Base-by-base conservation (phyloP, 345 rosid species). In the Schrenkiella parvula region DNA sequence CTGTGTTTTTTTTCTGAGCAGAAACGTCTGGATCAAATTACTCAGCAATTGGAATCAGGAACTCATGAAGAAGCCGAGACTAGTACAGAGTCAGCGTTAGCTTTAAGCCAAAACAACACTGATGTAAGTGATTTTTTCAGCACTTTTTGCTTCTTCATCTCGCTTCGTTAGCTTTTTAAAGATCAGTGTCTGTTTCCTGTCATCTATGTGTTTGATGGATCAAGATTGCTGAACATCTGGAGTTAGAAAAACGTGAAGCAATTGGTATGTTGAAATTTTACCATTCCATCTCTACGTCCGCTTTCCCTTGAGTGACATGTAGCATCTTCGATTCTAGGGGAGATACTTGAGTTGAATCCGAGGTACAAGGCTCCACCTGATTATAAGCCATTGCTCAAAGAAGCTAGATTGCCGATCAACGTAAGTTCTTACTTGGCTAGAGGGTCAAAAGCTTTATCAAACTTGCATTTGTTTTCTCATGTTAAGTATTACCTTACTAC, bases 21-120 rank as follows among this genome's bases (percentile, higher is more conserved):
- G 99, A 89, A 86, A 84, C 96, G 99, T 51, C 79, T 91, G 74
- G 90, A 84, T 82, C 98, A 95, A 75, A 88, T 95, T 53, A 68
- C 75, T 2, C 83, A 72, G 25, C 90, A 67, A 80, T 80, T 95
- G 81, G 81, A 80, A 60, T 84, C 81, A 0, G 91, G 93, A 81
- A 75, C 42, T 72, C 73, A 78, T 32, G 88, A 86, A 64, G 88
- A 86, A 64, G 66, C 67, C 15, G 80, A 56, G 67, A 80, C 74
- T 51, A 61, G 53, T 52, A 35, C 63, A 76, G 81, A 55, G 44
- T 61, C 78, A 3, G 70, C 76, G 28, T 66, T 64, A 31, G 68
- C 63, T 54, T 61, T 79, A 59, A 70, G 73, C 73, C 78, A 68
- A 74, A 80, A 31, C 72, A 60, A 74, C 37, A 15, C 8, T 42